phyloP scores from a whole-genome alignment of 2,329 filamentous ascomycete species.

The Fusarium pseudocircinatum region DNA sequence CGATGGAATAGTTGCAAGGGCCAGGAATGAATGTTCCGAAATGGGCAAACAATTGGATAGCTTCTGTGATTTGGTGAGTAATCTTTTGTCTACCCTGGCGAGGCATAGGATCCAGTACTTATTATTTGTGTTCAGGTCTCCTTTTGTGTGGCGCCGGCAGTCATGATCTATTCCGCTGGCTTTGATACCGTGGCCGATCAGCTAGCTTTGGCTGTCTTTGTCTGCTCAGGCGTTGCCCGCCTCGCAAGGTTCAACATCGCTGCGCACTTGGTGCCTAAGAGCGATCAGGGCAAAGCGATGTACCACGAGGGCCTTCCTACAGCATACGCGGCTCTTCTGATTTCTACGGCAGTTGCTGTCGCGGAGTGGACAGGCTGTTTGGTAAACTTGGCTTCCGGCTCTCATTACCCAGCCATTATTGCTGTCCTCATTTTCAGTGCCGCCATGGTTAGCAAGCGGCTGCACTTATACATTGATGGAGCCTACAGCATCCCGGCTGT shows the following conservation, averaged over 20 bases:
- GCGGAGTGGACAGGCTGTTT: neutral
- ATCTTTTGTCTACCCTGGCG: accelerated
- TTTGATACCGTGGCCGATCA: neutral
- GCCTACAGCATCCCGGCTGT: neutral
- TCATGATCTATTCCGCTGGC: neutral
- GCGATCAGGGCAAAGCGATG: neutral
- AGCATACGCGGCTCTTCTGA: neutral
- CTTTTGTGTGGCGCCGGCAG: neutral
- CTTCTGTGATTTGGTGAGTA: neutral
- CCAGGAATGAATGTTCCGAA: neutral
- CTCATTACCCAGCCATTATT: neutral
- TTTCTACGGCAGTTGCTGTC: neutral
- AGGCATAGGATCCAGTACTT: accelerated
- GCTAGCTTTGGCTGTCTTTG: neutral
- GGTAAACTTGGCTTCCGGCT: neutral
- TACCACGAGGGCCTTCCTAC: neutral
- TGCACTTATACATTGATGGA: neutral
- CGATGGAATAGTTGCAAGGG: neutral
- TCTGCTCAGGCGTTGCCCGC: neutral
- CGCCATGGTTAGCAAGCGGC: neutral
- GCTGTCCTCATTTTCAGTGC: neutral
- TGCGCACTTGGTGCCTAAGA: neutral
- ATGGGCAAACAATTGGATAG: neutral
- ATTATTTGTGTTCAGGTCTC: neutral
- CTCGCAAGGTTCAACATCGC: neutral